Evolutionary conservation across 2,329 filamentous ascomycete species (phyloP).

Genomic region (Chaetomium sp.): DNA sequence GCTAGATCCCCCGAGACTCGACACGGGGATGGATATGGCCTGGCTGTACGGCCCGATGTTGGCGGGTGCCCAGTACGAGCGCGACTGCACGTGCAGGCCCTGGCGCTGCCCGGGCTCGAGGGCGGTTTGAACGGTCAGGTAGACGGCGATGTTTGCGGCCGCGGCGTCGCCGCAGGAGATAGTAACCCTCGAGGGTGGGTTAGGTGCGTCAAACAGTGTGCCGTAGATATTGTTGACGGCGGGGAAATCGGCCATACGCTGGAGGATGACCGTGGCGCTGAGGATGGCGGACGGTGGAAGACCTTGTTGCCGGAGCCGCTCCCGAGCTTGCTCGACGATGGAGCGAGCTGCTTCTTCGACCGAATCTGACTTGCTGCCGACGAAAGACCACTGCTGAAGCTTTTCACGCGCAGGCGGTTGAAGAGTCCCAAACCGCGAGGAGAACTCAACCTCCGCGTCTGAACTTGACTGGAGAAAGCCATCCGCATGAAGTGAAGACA

Average conservation of each 20-base stretch:
- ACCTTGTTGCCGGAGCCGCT: conserved; percentile 42
- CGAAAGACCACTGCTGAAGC: conserved; percentile 46
- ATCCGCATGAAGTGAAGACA: conserved; percentile 27
- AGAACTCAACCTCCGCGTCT: background rate
- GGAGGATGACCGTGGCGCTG: conserved; percentile 68
- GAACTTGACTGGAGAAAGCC: background rate
- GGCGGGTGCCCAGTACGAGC: conserved; percentile 96
- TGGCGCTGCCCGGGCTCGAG: conserved; percentile 47
- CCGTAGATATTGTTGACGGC: conserved; percentile 75
- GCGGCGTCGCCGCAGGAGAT: conserved; percentile 68
- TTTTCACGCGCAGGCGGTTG: conserved; percentile 1
- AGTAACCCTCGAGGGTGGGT: conserved; percentile 83
- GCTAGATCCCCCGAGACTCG: conserved; percentile 15
- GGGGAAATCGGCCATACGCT: conserved; percentile 78
- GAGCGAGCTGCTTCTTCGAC: conserved; percentile 53
- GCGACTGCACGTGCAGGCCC: conserved; percentile 84
- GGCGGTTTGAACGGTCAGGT: conserved; percentile 47
- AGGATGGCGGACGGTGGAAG: conserved; percentile 51
- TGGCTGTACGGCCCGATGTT: conserved; percentile 98
- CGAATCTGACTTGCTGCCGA: conserved; percentile 31
- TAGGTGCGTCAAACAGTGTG: conserved; percentile 71
- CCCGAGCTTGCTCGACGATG: conserved; percentile 51
- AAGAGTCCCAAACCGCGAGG: conserved; percentile 8
- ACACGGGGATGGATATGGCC: conserved; percentile 61
- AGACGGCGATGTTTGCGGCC: conserved; percentile 62